Evolutionary conservation across 306 rosid species (phyloP), one percentile per base, ranked within the genome.

Genomic region (Cicer arietinum): DNA sequence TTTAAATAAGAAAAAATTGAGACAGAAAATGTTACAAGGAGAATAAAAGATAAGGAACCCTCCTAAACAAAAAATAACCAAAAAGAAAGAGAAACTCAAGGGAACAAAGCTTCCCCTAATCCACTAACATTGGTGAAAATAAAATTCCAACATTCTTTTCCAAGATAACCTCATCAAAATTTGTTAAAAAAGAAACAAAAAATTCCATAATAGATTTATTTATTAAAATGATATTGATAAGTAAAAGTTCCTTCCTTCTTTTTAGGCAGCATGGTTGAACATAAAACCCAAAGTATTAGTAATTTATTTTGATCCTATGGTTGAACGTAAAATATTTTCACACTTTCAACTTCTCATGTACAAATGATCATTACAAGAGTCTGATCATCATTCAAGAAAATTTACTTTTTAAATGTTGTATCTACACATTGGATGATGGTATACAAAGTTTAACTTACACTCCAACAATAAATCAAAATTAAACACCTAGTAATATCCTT

Each of bases 391-490:
- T 13, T 46, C 60, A 35, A 4, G 51, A 35, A 35, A 40, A 56
- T 18, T 56, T 48, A 30, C 58, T n/a, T 77, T 39, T 7, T 53
- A 67, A 77, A 44, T 48, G 37, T 18, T 13, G 40, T 61, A 35
- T 40, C 35, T n/a, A 69, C 50, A 44, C 30, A 9, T 46, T 8
- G 16, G 50, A 63, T 75, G 62, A 64, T 20, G 8, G 10, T 51
- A 37, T 62, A 50, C 10, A 62, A 50, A 50, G n/a, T 6, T 69
- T 20, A 59, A 59, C 44, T 6, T 18, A 40, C 71, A 62, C 17
- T 48, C 71, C 3, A 63, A 64, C 66, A 62, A 52, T 25, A 54
- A 44, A 71, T 35, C 53, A 71, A 63, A 61, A 42, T 25, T 41
- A 70, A 52, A 59, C 13, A 14, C 41, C 4, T 44, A 3, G 51